Conservation (phyloP, 306 rosid species). For the Begonia loranthoides region DNA sequence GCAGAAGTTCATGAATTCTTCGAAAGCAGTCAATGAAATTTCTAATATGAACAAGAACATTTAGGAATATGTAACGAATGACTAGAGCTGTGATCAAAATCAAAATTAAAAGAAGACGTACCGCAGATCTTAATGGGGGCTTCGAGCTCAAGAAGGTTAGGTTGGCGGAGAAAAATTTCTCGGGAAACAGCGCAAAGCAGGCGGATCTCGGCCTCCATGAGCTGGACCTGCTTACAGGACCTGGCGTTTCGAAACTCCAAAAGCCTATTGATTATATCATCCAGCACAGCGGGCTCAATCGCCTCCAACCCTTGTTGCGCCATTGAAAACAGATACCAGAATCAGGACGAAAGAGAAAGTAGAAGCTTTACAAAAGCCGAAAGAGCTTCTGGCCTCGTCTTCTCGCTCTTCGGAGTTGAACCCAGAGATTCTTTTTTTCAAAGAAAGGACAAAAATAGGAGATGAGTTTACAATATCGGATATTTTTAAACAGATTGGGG, state of each 20-base stretch:
- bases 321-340: conserved; percentile 4
- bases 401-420: background rate
- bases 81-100: background rate
- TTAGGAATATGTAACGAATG: too few relatives aligned
- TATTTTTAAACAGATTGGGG: background rate
- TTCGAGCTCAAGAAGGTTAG: conserved; percentile 26
- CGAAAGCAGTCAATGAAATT: too few relatives aligned
- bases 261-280: conserved; percentile 23
- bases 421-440: background rate
- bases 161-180: conserved; percentile 25
- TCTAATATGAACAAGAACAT: too few relatives aligned
- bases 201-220: conserved; percentile 31
- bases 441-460: too few relatives aligned
- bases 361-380: background rate
- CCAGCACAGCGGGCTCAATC: conserved; percentile 22
- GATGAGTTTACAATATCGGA: too few relatives aligned
- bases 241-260: conserved; percentile 22
- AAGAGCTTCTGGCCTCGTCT: background rate
- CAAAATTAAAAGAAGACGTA: conserved; percentile 7
- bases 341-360: background rate
- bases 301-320: conserved; percentile 14
- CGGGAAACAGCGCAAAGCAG: conserved; percentile 19
- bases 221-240: conserved; percentile 29
- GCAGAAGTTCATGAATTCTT: too few relatives aligned
- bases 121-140: conserved; percentile 34